Conservation (phyloP, 331 rosid species). For the Quercus phellos region DNA sequence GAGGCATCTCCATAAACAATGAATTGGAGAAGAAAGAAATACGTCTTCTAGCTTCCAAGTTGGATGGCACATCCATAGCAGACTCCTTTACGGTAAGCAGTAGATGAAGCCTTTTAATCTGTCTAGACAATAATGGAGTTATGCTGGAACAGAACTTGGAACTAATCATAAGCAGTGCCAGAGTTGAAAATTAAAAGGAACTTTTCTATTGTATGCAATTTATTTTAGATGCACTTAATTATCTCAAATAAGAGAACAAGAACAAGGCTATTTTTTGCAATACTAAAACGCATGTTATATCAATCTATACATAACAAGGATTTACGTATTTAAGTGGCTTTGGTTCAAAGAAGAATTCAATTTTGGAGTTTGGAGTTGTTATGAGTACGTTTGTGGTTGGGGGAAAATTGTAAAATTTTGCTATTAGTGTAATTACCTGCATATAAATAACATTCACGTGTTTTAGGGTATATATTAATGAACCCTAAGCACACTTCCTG, state of each 20-base stretch:
- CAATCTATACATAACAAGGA: too few species aligned
- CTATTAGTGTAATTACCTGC: too few species aligned
- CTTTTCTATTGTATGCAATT: not conserved
- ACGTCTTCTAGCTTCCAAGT: constrained; percentile 94
- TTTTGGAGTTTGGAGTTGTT: not conserved
- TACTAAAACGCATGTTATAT: not conserved
- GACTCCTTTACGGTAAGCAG: constrained; percentile 95
- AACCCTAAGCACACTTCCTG: too few species aligned
- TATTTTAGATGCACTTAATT: not conserved
- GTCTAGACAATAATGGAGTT: constrained; percentile 16
- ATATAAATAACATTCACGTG: too few species aligned
- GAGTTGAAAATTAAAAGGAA: not conserved
- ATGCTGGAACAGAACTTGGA: not conserved
- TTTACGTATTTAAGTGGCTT: not conserved
- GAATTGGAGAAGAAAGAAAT: constrained; percentile 93
- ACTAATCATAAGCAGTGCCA: not conserved
- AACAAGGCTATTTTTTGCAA: not conserved
- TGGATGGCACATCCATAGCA: constrained; percentile 96
- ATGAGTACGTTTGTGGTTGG: too few species aligned
- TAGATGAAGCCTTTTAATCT: constrained; percentile 83
- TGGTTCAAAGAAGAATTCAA: not conserved
- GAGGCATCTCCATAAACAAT: constrained; percentile 93
- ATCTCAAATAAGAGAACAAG: not conserved
- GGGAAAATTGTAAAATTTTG: too few species aligned
- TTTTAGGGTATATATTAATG: too few species aligned